Conservation (phyloP, 345 rosid genomes). For the thale cress (Arabidopsis thaliana) region DNA sequence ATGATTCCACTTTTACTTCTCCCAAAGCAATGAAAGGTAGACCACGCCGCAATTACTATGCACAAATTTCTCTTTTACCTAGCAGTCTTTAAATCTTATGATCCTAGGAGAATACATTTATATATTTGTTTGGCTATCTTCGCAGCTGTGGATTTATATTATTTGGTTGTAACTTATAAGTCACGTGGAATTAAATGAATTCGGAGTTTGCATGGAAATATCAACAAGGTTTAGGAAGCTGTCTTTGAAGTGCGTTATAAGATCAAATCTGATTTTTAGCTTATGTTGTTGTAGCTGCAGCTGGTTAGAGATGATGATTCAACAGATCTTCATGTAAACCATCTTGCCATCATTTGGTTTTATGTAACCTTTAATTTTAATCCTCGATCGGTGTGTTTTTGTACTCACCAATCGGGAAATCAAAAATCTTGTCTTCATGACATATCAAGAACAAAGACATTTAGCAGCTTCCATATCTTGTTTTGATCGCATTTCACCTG, state of each 20-base stretch:
- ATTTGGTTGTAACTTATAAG: slow-evolving; percentile 13
- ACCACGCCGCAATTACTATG: not conserved
- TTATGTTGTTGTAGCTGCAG: slow-evolving; percentile 29
- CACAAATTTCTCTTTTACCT: not conserved
- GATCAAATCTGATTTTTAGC: not conserved
- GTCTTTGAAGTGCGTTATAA: slow-evolving; percentile 8
- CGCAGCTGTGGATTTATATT: not conserved
- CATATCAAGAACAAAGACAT: not conserved
- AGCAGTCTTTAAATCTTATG: not conserved
- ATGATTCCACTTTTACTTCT: slow-evolving; percentile 46
- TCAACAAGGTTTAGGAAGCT: not conserved
- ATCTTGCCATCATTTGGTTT: slow-evolving; percentile 25
- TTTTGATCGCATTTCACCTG: not conserved
- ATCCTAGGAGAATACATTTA: not conserved
- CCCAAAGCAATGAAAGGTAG: slow-evolving; percentile 14
- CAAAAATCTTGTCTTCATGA: slow-evolving; percentile 11
- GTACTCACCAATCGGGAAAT: not conserved
- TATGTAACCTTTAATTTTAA: slow-evolving; percentile 9
- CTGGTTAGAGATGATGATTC: slow-evolving; percentile 22
- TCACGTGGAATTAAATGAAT: not conserved
- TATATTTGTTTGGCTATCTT: not conserved
- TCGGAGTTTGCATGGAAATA: not conserved
- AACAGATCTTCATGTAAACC: slow-evolving; percentile 13
- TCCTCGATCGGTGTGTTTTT: not conserved
- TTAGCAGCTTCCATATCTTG: not conserved